phyloP scores from a whole-genome alignment of 345 rosid genomes.

The Excoecaria agallocha region DNA sequence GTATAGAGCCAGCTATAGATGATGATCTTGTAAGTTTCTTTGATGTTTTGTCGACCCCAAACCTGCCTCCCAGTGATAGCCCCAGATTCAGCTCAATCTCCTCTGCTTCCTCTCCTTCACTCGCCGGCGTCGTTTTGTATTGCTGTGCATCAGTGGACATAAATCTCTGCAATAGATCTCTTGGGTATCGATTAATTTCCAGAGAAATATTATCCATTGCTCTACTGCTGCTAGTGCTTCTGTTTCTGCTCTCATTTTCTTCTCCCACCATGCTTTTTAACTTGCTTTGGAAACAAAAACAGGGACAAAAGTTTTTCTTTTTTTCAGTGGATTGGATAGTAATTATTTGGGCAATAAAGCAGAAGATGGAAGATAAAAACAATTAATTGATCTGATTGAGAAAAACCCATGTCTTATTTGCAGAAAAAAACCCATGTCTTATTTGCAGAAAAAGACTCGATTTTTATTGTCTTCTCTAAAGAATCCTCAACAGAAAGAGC shows the following conservation, averaged over 20 bases:
- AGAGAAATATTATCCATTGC: conserved; percentile 57
- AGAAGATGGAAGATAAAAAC: background rate
- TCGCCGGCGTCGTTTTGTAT: conserved; percentile 9
- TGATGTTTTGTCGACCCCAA: conserved; percentile 73
- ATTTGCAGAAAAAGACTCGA: background rate
- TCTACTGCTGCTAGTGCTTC: conserved; percentile 32
- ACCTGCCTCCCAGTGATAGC: conserved; percentile 79
- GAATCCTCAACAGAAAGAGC: conserved; percentile 4
- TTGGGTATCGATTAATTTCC: conserved; percentile 57
- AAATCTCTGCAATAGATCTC: conserved; percentile 76
- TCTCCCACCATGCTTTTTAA: conserved; percentile 58
- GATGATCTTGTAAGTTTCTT: conserved; percentile 68
- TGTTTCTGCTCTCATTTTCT: conserved; percentile 34
- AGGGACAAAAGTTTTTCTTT: background rate
- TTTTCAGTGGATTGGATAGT: conserved; percentile 3
- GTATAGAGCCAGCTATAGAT: conserved; percentile 54
- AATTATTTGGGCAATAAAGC: conserved; percentile 12
- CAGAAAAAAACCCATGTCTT: background rate
- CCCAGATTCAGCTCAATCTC: conserved; percentile 82
- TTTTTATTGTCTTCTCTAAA: background rate
- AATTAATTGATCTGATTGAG: conserved; percentile 30
- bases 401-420: conserved; percentile 23
- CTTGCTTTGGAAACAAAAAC: background rate
- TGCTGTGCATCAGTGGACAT: conserved; percentile 34
- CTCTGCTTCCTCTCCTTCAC: conserved; percentile 36